Conservation (phyloP, 1,139 yeast genomes). For the Yamadazyma triangularis region DNA sequence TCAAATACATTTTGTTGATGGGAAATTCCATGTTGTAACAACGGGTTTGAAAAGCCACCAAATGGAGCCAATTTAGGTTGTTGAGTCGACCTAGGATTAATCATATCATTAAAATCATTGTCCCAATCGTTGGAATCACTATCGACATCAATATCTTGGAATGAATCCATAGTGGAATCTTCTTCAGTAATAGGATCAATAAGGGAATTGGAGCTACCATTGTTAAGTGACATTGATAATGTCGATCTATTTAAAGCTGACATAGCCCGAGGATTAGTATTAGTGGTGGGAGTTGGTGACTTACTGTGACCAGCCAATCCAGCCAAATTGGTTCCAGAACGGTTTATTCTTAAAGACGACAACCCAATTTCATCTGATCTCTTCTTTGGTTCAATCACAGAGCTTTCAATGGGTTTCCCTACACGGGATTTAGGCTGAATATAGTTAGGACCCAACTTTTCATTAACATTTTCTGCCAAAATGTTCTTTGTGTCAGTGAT, state of each 20-base stretch:
- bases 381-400: conserved; percentile 37
- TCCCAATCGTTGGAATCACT: conserved; percentile 20
- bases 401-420: conserved; percentile 22
- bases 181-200: conserved; percentile 19
- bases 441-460: conserved; percentile 25
- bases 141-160: conserved; percentile 9
- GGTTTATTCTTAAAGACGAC: conserved; percentile 39
- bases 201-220: conserved; percentile 29
- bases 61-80: conserved; percentile 49
- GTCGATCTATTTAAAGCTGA: conserved; percentile 11
- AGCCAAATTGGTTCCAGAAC: conserved; percentile 28
- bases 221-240: conserved; percentile 20
- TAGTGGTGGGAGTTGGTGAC: conserved; percentile 3
- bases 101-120: conserved; percentile 24
- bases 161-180: conserved; percentile 11
- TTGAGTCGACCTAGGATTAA: conserved; percentile 19
- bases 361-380: conserved; percentile 28
- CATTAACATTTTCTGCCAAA: conserved; percentile 13
- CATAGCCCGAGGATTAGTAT: neutral
- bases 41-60: conserved; percentile 68
- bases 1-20: conserved; percentile 57
- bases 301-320: conserved; percentile 7
- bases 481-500: conserved; percentile 5
- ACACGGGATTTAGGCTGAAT: conserved; percentile 45
- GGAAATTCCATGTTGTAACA: conserved; percentile 38